phyloP scores from a whole-genome alignment of 495 filamentous ascomycete species.

The Hyaloscypha hepaticicola region DNA sequence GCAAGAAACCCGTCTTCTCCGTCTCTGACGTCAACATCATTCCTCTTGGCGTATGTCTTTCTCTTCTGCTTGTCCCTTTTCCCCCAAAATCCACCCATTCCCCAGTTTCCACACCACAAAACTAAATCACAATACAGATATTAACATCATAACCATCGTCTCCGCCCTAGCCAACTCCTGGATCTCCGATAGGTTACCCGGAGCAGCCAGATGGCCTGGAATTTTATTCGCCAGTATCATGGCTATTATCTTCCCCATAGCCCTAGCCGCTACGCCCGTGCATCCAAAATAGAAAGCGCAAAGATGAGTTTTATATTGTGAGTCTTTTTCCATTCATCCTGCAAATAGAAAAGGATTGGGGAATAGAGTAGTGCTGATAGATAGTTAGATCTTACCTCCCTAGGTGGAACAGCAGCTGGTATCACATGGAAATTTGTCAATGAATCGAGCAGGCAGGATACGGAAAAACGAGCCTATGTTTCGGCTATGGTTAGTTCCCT shows the following conservation, averaged over 20 bases:
- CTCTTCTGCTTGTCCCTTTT: constrained; percentile 4
- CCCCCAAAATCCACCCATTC: neutral
- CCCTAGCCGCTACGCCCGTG: constrained; percentile 12
- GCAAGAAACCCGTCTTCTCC: constrained; percentile 5
- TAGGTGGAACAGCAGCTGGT: constrained; percentile 17
- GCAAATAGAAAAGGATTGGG: neutral
- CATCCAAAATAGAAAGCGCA: constrained; percentile 2
- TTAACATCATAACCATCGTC: constrained; percentile 15
- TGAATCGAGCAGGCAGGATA: constrained; percentile 12
- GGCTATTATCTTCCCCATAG: constrained; percentile 17
- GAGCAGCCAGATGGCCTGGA: constrained; percentile 14
- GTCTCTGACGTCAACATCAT: constrained; percentile 17
- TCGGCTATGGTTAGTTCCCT: constrained; percentile 12
- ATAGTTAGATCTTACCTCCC: constrained; percentile 11
- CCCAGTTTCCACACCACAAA: neutral
- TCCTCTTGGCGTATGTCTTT: constrained; percentile 15
- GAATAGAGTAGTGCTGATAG: constrained; percentile 5
- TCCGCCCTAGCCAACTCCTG: constrained; percentile 9
- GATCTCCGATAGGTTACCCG: constrained; percentile 18
- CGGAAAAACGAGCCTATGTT: constrained; percentile 16
- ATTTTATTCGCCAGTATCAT: constrained; percentile 17
- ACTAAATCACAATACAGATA: constrained; percentile 1
- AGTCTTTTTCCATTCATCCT: neutral
- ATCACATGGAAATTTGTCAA: constrained; percentile 19
- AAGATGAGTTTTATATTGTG: constrained; percentile 14